A percentile compares a stretch with the other conserved stretches of the same genome.
Conservation (phyloP, 2,329 filamentous ascomycete species). For the Pseudogymnoascus sp. region DNA sequence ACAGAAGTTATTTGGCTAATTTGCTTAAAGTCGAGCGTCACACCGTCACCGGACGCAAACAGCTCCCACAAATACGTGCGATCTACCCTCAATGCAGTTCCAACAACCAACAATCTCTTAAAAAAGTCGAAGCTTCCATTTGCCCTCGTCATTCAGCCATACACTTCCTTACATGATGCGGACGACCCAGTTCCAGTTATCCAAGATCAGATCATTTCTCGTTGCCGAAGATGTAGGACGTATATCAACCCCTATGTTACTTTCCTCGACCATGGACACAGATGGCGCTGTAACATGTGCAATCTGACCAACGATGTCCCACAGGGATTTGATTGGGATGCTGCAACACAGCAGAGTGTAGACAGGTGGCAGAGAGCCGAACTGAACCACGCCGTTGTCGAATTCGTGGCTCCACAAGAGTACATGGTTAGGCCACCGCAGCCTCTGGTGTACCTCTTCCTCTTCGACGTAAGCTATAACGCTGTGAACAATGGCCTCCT, state of each 20-base stretch:
- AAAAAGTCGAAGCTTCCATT: conserved; percentile 97
- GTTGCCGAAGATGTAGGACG: conserved; percentile 89
- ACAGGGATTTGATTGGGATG: conserved; percentile 99
- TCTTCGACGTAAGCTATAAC: conserved; percentile 89
- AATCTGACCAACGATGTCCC: conserved; percentile 97
- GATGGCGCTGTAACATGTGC: conserved; percentile 99
- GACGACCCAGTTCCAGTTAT: conserved; percentile 89
- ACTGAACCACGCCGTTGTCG: conserved; percentile 91
- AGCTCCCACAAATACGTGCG: conserved; percentile 91
- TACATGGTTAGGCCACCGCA: conserved; percentile 99
- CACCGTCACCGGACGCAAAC: conserved; percentile 83
- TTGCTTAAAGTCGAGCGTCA: conserved; percentile 67
- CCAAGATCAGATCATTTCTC: conserved; percentile 93
- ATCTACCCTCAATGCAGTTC: conserved; percentile 89
- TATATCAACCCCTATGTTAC: conserved; percentile 98
- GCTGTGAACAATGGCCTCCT: conserved; percentile 85
- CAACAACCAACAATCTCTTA: conserved; percentile 82
- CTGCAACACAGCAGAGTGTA: conserved; percentile 79
- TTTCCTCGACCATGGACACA: conserved; percentile 92
- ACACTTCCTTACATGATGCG: conserved; percentile 83
- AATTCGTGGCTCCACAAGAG: conserved; percentile 96
- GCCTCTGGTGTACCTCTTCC: conserved; percentile 89
- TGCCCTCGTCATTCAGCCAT: conserved; percentile 92
- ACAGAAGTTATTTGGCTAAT: conserved; percentile 33
- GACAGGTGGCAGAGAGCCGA: conserved; percentile 90